phyloP scores from a whole-genome alignment of 306 rosid genomes.

The apple (Malus domestica) region ASM211411v1 NC_041794.1:31487001-31487500 shows the following conservation, averaged over 20 bases:
- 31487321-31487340: too few species aligned
- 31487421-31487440: neutral
- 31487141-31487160: neutral
- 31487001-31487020: neutral
- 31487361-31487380: too few species aligned
- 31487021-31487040: neutral
- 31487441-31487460: neutral
- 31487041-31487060: neutral
- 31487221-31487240: too few species aligned
- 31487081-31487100: neutral
- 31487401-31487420: neutral
- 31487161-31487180: neutral
- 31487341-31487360: too few species aligned
- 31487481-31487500: neutral
- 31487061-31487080: neutral
- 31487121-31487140: neutral
- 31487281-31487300: too few species aligned
- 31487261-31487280: rapidly evolving
- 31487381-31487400: rapidly evolving
- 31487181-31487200: neutral
- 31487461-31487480: neutral
- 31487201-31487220: too few species aligned
- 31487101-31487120: neutral
- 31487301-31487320: too few species aligned
- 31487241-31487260: too few species aligned